These are phyloP conservation scores for Stagonosporopsis rhizophila DNA, from an alignment of 2,329 filamentous ascomycete species.

Conservation along the genomic window DNA sequence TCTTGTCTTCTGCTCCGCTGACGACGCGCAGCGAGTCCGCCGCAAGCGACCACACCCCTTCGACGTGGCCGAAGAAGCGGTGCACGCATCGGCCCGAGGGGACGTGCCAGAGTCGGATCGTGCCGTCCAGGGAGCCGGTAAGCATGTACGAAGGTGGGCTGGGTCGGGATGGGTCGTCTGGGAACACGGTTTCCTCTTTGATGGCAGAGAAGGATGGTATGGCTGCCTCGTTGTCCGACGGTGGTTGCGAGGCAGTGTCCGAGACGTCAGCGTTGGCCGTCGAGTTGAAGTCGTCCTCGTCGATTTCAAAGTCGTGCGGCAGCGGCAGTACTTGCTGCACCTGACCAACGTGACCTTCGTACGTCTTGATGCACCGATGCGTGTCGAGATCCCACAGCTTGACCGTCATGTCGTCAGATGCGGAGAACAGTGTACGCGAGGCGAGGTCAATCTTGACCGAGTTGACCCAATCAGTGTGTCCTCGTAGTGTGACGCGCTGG, in stretches of 20 bases:
- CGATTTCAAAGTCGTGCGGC: constrained; percentile 87
- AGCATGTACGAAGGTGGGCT: constrained; percentile 89
- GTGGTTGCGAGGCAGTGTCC: constrained; percentile 44
- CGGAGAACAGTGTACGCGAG: constrained; percentile 87
- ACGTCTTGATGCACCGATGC: constrained; percentile 75
- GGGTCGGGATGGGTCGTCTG: constrained; percentile 67
- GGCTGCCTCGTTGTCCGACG: constrained; percentile 32
- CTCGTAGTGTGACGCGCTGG: constrained; percentile 78
- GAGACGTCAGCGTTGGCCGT: constrained; percentile 62
- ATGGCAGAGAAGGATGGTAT: constrained; percentile 14
- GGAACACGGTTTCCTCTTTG: constrained; percentile 61
- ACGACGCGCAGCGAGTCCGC: constrained; percentile 89
- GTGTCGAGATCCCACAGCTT: constrained; percentile 94
- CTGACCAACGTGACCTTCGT: constrained; percentile 90
- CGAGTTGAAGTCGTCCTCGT: constrained; percentile 68
- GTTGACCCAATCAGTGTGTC: constrained; percentile 95
- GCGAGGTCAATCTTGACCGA: constrained; percentile 84
- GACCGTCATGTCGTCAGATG: constrained; percentile 90
- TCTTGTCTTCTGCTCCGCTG: constrained; percentile 88
- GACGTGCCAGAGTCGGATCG: constrained; percentile 91
- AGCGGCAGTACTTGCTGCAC: constrained; percentile 90
- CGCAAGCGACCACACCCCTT: constrained; percentile 92
- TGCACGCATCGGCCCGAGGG: constrained; percentile 80
- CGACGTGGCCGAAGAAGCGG: constrained; percentile 95
- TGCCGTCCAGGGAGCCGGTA: constrained; percentile 88